Evolutionary conservation across 1,139 yeast genomes (phyloP).

Genomic region (Blastobotrys raffinosifermentans): DNA sequence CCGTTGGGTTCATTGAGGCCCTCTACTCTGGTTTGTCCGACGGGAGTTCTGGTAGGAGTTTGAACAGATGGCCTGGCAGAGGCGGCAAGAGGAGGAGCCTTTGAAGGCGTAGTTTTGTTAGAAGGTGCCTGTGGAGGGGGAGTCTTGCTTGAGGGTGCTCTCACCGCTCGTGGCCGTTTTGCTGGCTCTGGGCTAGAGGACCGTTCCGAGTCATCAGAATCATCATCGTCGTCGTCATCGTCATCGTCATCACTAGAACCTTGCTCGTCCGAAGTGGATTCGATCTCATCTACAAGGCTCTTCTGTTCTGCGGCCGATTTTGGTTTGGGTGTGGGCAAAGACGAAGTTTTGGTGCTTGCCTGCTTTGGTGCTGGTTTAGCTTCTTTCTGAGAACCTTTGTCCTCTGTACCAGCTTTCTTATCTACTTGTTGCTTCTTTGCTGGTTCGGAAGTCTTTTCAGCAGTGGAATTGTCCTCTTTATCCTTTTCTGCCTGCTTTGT

Average conservation of each 20-base stretch:
- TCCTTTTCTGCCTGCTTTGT: no score
- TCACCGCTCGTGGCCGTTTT: constrained; percentile 11
- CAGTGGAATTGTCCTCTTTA: no score
- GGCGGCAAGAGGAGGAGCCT: neutral
- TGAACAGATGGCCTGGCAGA: neutral
- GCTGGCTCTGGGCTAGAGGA: constrained; percentile 8
- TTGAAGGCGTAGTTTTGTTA: neutral
- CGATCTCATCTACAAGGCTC: neutral
- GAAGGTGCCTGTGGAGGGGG: constrained; percentile 8
- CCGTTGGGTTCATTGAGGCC: neutral
- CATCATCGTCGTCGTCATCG: constrained; percentile 11
- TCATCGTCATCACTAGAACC: constrained; percentile 4
- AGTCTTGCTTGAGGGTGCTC: constrained; percentile 11
- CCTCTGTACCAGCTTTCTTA: no score
- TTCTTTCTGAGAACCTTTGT: no score
- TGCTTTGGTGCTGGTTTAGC: no score
- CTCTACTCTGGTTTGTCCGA: neutral
- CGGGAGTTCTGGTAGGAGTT: neutral
- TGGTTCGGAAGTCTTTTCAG: no score
- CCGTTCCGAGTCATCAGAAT: neutral
- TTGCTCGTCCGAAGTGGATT: neutral
- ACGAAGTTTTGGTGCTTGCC: no score
- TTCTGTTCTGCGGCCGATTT: no score
- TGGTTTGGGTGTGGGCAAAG: no score
- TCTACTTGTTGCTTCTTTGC: no score